These are phyloP conservation scores for Biscogniauxia mediterranea DNA, from an alignment of 2,329 filamentous ascomycete genomes.

Conservation along the genomic window DNA sequence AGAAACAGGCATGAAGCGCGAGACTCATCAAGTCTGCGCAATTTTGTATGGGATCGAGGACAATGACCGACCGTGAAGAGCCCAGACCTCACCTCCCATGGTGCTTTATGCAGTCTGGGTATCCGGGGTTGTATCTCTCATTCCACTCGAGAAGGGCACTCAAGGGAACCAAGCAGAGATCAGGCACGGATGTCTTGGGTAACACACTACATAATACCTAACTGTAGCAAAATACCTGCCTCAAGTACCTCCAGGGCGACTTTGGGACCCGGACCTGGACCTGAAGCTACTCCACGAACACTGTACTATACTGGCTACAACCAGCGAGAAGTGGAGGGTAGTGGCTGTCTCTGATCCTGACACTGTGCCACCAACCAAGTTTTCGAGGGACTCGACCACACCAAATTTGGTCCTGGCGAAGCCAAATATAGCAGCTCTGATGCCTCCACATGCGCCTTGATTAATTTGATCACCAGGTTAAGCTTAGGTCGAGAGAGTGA, in stretches of 20 bases:
- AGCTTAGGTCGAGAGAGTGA: slow-evolving; percentile 5
- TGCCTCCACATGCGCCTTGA: slow-evolving; percentile 2
- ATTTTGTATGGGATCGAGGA: slow-evolving; percentile 15
- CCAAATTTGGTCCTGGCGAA: slow-evolving; percentile 22
- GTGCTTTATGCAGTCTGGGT: slow-evolving; percentile 23
- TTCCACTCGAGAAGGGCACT: slow-evolving; percentile 12
- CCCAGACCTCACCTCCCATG: slow-evolving; percentile 13
- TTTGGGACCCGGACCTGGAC: no score
- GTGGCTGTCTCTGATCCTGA: slow-evolving; percentile 13
- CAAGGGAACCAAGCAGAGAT: slow-evolving; percentile 16
- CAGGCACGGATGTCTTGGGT: slow-evolving; percentile 30
- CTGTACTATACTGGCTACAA: slow-evolving; percentile 26
- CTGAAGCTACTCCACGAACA: slow-evolving; percentile 13
- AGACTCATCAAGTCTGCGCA: slow-evolving; percentile 8
- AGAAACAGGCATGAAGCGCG: slow-evolving; percentile 1
- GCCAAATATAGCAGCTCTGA: slow-evolving; percentile 15
- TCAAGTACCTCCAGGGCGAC: no score
- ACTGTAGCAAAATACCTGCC: no score
- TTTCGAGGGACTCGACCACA: slow-evolving; percentile 7
- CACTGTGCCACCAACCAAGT: slow-evolving; percentile 18
- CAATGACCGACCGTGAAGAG: slow-evolving; percentile 17
- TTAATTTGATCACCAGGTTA: slow-evolving; percentile 5
- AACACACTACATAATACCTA: slow-evolving; percentile 14
- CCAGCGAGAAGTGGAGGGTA: slow-evolving; percentile 9
- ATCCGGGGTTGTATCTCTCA: slow-evolving; percentile 21